phyloP scores from a whole-genome alignment of 2,329 filamentous ascomycete species.

The Cladosporium sphaerospermum region DNA sequence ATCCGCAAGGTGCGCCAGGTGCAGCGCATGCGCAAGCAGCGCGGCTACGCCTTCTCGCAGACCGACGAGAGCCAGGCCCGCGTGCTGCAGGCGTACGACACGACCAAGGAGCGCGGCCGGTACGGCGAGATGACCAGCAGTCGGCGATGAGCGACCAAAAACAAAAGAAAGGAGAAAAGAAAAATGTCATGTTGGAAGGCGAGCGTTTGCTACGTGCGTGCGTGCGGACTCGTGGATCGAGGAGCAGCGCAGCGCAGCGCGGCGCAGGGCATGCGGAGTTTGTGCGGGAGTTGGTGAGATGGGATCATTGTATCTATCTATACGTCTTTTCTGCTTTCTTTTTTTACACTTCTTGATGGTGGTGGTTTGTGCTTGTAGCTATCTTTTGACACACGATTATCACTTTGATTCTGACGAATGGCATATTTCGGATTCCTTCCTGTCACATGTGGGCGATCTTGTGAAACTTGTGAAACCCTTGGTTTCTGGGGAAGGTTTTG shows the following conservation, averaged over 20 bases:
- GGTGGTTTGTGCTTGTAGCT: no score
- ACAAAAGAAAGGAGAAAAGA: not conserved
- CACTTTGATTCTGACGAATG: no score
- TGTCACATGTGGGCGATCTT: no score
- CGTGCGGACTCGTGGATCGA: not conserved
- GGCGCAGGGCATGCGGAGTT: not conserved
- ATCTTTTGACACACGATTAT: no score
- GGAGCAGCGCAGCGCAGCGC: not conserved
- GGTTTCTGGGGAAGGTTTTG: no score
- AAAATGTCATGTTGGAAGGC: not conserved
- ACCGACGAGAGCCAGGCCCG: slow-evolving; percentile 94
- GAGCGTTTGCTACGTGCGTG: not conserved
- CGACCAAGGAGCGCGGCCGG: slow-evolving; percentile 79
- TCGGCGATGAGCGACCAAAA: slow-evolving; percentile 15
- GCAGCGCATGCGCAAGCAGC: slow-evolving; percentile 98
- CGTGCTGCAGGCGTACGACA: slow-evolving; percentile 95
- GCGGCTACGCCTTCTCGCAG: slow-evolving; percentile 96
- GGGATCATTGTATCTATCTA: not conserved
- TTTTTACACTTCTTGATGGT: not conserved
- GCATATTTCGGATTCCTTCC: no score
- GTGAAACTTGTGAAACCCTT: no score
- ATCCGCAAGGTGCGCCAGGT: slow-evolving; percentile 98
- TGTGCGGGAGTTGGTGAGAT: not conserved
- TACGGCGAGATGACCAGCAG: slow-evolving; percentile 87
- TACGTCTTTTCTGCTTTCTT: not conserved